Evolutionary conservation across 139 green algal species (phyloP).

Genomic region (Nannochloris sp.): DNA sequence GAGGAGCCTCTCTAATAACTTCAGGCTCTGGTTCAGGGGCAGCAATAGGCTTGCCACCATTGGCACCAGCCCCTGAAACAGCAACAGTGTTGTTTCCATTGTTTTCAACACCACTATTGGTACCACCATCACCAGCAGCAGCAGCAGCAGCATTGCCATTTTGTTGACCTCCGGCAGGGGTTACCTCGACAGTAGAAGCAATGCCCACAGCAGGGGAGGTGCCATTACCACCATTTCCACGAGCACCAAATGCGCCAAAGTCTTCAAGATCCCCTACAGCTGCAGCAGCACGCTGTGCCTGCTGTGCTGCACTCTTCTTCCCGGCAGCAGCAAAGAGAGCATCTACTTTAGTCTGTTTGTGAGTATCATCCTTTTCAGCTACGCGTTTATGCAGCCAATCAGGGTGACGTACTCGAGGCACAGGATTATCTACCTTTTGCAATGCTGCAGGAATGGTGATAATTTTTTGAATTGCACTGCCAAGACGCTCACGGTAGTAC

Average conservation of each 20-base stretch:
- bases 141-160: slow-evolving; percentile 13
- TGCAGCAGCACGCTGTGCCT: background rate
- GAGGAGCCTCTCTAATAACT: background rate
- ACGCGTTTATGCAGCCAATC: slow-evolving; percentile 89
- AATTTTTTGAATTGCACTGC: slow-evolving; percentile 95
- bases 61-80: too few species aligned
- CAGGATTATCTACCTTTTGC: slow-evolving; percentile 79
- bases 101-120: background rate
- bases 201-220: slow-evolving; percentile 3
- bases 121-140: background rate
- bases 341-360: slow-evolving; percentile 63
- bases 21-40: slow-evolving; percentile 9
- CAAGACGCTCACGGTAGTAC: slow-evolving; percentile 92
- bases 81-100: too few species aligned
- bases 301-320: background rate
- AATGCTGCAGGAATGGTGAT: slow-evolving; percentile 97
- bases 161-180: background rate
- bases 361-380: slow-evolving; percentile 60
- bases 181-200: slow-evolving; percentile 4
- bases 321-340: slow-evolving; percentile 31
- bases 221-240: background rate
- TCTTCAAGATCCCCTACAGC: slow-evolving; percentile 25
- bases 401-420: slow-evolving; percentile 79
- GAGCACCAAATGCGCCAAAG: slow-evolving; percentile 2
- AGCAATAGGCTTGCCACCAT: too few species aligned